Evolutionary conservation across 73 alveolate species (phyloP).

Genomic region (Paramecium caudatum): DNA sequence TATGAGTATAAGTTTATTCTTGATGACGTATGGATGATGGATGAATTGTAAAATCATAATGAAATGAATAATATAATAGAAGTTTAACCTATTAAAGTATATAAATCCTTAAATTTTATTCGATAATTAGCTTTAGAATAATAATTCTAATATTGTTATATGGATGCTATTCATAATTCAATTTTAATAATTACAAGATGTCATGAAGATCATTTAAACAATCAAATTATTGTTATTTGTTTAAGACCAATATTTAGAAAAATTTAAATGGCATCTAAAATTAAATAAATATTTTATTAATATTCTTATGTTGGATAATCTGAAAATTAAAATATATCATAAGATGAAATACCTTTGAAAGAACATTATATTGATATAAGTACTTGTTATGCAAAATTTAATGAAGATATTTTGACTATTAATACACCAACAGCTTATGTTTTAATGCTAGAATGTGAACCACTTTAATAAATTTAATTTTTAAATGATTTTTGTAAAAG

Average conservation of each 20-base stretch:
- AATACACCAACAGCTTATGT: conserved; percentile 35
- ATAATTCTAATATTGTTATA: neutral
- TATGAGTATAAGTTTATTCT: conserved; percentile 88
- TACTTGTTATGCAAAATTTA: neutral
- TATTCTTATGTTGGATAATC: neutral
- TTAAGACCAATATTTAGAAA: neutral
- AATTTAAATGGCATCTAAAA: neutral
- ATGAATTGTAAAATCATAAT: conserved; percentile 77
- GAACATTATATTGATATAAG: conserved; percentile 30
- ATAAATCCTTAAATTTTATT: neutral
- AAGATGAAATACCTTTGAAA: neutral
- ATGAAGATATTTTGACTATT: neutral
- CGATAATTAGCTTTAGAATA: neutral
- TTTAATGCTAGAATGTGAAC: conserved; percentile 2
- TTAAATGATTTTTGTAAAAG: neutral
- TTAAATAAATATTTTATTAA: neutral
- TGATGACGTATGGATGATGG: conserved; percentile 87
- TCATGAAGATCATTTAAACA: neutral
- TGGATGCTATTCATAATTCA: conserved; percentile 1
- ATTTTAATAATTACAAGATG: conserved; percentile 16
- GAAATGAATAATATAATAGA: conserved; percentile 78
- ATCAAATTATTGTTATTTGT: neutral
- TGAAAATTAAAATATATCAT: neutral
- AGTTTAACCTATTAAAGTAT: conserved; percentile 8
- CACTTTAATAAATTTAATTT: neutral